Conservation (phyloP, 805 yeast genomes). For the Starmerella vaccinii region DNA sequence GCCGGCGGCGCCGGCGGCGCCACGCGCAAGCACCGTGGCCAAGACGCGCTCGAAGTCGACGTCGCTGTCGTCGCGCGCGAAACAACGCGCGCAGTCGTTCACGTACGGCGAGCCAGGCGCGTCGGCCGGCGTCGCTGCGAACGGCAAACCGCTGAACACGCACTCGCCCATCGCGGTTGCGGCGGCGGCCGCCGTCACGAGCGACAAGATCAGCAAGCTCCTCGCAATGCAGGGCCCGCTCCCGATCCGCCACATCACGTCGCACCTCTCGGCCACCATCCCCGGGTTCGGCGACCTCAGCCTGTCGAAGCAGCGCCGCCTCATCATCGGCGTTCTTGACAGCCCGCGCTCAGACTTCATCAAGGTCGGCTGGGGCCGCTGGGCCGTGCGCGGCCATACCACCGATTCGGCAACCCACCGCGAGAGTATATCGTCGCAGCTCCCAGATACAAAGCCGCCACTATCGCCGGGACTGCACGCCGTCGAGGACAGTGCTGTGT, state of each 20-base stretch:
- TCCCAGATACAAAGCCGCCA: conserved; percentile 29
- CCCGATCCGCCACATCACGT: conserved; percentile 82
- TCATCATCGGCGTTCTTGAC: conserved; percentile 83
- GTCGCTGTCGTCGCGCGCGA: conserved; percentile 15
- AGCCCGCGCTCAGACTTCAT: conserved; percentile 62
- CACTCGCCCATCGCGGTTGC: conserved; percentile 81
- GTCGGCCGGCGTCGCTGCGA: conserved; percentile 2
- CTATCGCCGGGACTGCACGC: conserved; percentile 28
- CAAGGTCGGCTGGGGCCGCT: conserved; percentile 97
- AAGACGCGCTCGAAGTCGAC: conserved; percentile 21
- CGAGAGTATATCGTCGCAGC: conserved; percentile 23
- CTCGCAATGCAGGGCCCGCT: conserved; percentile 70
- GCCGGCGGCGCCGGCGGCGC: conserved; percentile 1
- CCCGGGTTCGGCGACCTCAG: conserved; percentile 71
- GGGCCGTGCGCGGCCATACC: conserved; percentile 67
- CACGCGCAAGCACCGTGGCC: not conserved
- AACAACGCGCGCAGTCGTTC: conserved; percentile 19
- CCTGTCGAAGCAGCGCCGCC: conserved; percentile 76
- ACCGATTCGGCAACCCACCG: conserved; percentile 37
- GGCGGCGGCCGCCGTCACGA: conserved; percentile 76
- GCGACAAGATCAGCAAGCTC: conserved; percentile 60
- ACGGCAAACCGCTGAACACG: conserved; percentile 37
- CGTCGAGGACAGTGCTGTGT: conserved; percentile 21
- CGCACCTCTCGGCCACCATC: conserved; percentile 62
- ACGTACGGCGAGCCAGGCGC: conserved; percentile 6